Conservation (phyloP, 2,329 filamentous ascomycete species). For the Fusarium nisikadoi region DNA sequence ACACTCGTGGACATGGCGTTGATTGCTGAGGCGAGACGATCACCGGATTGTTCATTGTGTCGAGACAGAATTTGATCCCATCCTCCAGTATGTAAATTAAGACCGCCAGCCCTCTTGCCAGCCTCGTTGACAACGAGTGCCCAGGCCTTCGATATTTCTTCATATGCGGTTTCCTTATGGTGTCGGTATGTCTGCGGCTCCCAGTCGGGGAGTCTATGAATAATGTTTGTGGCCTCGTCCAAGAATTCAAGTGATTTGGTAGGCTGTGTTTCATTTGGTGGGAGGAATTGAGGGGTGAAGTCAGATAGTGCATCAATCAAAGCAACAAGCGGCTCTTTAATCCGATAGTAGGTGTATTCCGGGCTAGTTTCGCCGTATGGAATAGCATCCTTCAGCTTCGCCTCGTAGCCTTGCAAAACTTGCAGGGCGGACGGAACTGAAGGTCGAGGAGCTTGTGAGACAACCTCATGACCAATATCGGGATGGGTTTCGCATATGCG, state of each 20-base stretch:
- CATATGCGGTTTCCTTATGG: constrained; percentile 94
- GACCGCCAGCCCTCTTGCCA: constrained; percentile 89
- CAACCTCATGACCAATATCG: constrained; percentile 85
- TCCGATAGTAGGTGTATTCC: constrained; percentile 94
- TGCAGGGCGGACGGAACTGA: constrained; percentile 82
- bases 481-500: constrained; percentile 91
- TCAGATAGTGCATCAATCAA: constrained; percentile 91
- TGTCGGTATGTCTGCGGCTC: constrained; percentile 87
- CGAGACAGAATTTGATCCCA: constrained; percentile 91
- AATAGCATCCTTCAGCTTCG: constrained; percentile 79
- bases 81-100: constrained; percentile 86
- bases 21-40: constrained; percentile 82
- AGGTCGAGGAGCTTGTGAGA: constrained; percentile 85
- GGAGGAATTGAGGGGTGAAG: constrained; percentile 95
- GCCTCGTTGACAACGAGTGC: constrained; percentile 90
- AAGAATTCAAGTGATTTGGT: constrained; percentile 86
- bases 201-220: constrained; percentile 92
- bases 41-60: constrained; percentile 88
- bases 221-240: constrained; percentile 88
- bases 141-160: constrained; percentile 96
- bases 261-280: constrained; percentile 87
- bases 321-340: constrained; percentile 81
- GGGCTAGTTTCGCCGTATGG: constrained; percentile 87
- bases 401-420: constrained; percentile 85
- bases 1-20: constrained; percentile 78